phyloP scores from a whole-genome alignment of 495 filamentous ascomycete genomes.

The Chaetomidium leptoderma region DNA sequence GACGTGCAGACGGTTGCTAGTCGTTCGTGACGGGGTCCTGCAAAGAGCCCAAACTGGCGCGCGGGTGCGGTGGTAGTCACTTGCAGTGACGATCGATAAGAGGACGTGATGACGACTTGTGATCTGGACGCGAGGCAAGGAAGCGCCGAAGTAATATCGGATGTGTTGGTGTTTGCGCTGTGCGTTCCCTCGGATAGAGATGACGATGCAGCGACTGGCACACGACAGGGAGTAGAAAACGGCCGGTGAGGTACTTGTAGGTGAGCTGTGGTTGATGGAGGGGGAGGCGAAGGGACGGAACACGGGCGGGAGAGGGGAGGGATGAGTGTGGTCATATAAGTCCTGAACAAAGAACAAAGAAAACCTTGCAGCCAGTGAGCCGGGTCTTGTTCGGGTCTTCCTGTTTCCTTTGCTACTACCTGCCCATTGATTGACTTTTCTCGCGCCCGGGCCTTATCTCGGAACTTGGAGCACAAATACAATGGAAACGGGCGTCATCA shows the following conservation, averaged over 20 bases:
- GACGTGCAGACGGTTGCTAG: constrained; percentile 7
- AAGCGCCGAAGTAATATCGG: constrained; percentile 3
- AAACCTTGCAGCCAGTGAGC: background rate
- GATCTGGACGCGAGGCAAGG: constrained; percentile 3
- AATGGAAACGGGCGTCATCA: constrained; percentile 15
- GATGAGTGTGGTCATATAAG: constrained; percentile 1
- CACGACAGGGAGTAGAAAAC: no score
- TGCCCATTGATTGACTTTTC: background rate
- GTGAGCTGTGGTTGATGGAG: background rate
- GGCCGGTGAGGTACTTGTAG: background rate
- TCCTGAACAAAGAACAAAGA: background rate
- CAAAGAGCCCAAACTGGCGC: constrained; percentile 11
- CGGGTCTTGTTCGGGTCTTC: no score
- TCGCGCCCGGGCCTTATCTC: constrained; percentile 4
- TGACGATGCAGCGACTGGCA: background rate
- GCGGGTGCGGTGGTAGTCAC: constrained; percentile 9
- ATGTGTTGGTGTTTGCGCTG: background rate
- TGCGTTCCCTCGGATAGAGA: background rate
- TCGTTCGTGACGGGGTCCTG: constrained; percentile 4
- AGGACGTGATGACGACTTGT: background rate
- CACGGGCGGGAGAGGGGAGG: background rate
- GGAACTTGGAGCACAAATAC: background rate
- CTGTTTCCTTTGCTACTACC: no score
- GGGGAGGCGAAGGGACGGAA: background rate
- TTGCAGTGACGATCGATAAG: constrained; percentile 8